Evolutionary conservation across 2,329 filamentous ascomycete species (phyloP).

Genomic region (Didymella sp.): DNA sequence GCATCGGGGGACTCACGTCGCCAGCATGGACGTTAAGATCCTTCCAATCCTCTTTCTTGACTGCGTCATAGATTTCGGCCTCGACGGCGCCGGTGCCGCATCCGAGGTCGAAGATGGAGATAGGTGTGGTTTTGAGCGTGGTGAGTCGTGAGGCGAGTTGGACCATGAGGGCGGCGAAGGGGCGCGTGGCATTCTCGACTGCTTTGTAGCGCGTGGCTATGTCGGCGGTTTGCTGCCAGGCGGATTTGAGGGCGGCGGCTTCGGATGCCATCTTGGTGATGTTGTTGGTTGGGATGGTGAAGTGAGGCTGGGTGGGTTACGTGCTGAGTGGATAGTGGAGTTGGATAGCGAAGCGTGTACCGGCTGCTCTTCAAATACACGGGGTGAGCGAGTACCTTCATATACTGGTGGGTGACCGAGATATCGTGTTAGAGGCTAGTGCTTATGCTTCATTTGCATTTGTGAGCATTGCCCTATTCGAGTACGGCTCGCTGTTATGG

Average conservation of each 20-base stretch:
- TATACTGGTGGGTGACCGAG: neutral
- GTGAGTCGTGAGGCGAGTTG: slow-evolving; percentile 1
- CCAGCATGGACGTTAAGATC: slow-evolving; percentile 28
- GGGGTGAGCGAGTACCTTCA: neutral
- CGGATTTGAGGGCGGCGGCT: neutral
- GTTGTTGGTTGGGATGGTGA: neutral
- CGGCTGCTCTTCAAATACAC: neutral
- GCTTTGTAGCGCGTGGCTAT: slow-evolving; percentile 28
- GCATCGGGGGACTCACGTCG: slow-evolving; percentile 34
- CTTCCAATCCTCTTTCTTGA: slow-evolving; percentile 25
- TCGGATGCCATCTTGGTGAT: neutral
- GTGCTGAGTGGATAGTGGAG: neutral
- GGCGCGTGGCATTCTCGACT: slow-evolving; percentile 31
- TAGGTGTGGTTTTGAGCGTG: slow-evolving; percentile 4
- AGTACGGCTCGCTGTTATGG: neutral
- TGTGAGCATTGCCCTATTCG: neutral
- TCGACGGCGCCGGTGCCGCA: slow-evolving; percentile 36
- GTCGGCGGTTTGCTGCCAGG: slow-evolving; percentile 4
- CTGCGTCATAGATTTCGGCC: slow-evolving; percentile 25
- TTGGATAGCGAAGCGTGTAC: neutral
- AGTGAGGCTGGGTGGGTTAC: neutral
- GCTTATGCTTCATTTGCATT: slow-evolving; percentile 1
- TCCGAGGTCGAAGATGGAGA: slow-evolving; percentile 34
- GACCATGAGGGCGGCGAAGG: slow-evolving; percentile 27
- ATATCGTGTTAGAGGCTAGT: neutral